A percentile compares a stretch with the other conserved stretches of the same genome.
Conservation (phyloP, 2,329 filamentous ascomycete genomes). For the Exophiala mesophila region DNA sequence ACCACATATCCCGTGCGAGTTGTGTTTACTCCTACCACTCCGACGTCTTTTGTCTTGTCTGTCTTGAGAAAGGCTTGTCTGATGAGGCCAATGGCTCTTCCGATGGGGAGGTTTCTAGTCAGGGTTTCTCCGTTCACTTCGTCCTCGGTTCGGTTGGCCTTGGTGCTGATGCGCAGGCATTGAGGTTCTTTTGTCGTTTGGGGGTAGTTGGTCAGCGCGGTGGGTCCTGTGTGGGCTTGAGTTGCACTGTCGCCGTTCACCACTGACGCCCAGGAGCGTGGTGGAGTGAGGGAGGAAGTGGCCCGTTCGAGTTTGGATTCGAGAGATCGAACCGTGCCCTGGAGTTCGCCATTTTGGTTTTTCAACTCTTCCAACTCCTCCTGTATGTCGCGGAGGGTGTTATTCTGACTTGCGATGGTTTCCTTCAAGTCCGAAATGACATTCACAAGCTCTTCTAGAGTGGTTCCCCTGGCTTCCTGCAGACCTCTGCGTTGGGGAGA, state of each 20-base stretch:
- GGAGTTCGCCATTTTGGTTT: conserved; percentile 3
- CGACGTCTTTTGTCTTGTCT: conserved; percentile 2
- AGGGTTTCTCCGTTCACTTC: conserved; percentile 2
- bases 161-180: not conserved
- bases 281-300: not conserved
- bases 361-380: conserved; percentile 1
- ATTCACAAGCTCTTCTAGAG: no score
- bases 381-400: conserved; percentile 3
- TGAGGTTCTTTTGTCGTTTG: not conserved
- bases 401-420: conserved; percentile 1
- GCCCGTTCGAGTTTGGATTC: not conserved
- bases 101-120: not conserved
- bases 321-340: conserved; percentile 1
- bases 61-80: conserved; percentile 1
- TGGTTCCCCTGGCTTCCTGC: conserved; percentile 1
- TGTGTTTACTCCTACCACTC: conserved; percentile 3
- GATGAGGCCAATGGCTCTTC: conserved; percentile 1
- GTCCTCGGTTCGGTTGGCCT: not conserved
- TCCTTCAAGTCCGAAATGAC: conserved; percentile 1
- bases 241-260: not conserved
- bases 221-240: not conserved
- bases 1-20: conserved; percentile 1
- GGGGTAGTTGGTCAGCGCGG: not conserved
- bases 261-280: conserved; percentile 6
- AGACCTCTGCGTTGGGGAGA: conserved; percentile 1